Conservation (phyloP, 2,329 filamentous ascomycete genomes). For the Calonectria pseudoturangicola region DNA sequence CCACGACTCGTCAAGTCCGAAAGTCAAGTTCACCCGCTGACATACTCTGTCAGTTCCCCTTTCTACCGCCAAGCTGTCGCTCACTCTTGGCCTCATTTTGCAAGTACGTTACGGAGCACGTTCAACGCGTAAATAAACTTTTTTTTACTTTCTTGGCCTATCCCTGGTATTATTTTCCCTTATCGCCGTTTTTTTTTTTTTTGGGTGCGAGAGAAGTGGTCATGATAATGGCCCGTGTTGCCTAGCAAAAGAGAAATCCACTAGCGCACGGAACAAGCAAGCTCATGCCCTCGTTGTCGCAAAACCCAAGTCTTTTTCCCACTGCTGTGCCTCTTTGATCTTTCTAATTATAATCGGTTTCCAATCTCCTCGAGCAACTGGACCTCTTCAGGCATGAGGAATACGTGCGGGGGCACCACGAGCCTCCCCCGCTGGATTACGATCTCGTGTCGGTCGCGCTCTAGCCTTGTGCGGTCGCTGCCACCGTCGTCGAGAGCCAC, state of each 20-base stretch:
- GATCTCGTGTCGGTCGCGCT: constrained; percentile 52
- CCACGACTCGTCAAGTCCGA: background rate
- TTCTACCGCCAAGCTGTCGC: constrained; percentile 14
- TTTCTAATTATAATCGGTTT: constrained; percentile 55
- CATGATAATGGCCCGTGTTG: constrained; percentile 2
- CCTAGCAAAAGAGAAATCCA: too few species aligned
- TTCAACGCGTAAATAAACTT: background rate
- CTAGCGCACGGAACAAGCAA: background rate
- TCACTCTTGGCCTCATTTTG: constrained; percentile 27
- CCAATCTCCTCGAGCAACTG: constrained; percentile 60
- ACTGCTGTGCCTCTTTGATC: background rate
- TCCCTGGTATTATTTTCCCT: constrained; percentile 13
- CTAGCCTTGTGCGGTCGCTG: constrained; percentile 42
- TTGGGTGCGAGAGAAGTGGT: background rate
- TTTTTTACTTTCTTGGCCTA: constrained; percentile 5
- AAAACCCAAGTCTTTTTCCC: background rate
- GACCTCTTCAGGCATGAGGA: constrained; percentile 61
- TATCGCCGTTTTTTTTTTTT: background rate
- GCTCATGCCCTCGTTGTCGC: background rate
- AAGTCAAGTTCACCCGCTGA: background rate
- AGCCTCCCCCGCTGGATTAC: constrained; percentile 61
- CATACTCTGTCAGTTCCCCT: background rate
- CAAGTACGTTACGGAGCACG: background rate
- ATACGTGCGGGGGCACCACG: constrained; percentile 60
- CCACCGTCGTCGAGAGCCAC: constrained; percentile 37